These are phyloP conservation scores for Candida ipomoeae DNA, from an alignment of 805 yeast species.

Conservation along the genomic window DNA sequence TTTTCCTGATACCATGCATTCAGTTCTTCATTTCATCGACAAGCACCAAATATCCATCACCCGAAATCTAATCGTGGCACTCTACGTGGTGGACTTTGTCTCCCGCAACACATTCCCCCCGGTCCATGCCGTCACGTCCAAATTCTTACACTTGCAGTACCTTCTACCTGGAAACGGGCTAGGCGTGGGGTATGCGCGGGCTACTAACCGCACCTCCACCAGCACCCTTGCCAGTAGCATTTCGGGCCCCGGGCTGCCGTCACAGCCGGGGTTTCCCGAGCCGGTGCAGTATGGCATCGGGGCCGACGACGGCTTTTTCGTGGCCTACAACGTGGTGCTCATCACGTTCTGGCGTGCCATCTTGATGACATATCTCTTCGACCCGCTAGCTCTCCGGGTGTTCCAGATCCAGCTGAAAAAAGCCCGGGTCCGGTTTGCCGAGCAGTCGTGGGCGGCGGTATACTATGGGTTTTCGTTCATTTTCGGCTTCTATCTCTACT, in stretches of 20 bases:
- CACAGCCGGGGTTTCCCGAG: not conserved
- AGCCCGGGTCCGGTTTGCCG: conserved; percentile 68
- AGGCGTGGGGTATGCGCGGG: not conserved
- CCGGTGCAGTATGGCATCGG: conserved; percentile 49
- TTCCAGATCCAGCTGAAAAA: conserved; percentile 46
- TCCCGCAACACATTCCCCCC: conserved; percentile 12
- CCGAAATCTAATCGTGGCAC: conserved; percentile 23
- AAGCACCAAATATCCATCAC: conserved; percentile 35
- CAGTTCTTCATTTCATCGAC: conserved; percentile 22
- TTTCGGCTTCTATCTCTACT: conserved; percentile 56
- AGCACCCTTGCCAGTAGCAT: too few relatives aligned
- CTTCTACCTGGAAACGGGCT: conserved; percentile 10
- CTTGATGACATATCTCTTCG: conserved; percentile 54
- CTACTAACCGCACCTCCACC: not conserved
- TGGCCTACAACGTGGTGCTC: conserved; percentile 50
- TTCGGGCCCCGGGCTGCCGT: not conserved
- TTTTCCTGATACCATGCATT: not conserved
- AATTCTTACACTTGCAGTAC: conserved; percentile 35
- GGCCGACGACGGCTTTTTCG: conserved; percentile 49
- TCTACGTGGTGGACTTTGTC: conserved; percentile 26
- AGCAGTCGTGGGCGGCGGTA: conserved; percentile 75
- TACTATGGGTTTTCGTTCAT: conserved; percentile 56
- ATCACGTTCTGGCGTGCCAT: conserved; percentile 56
- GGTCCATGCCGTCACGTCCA: conserved; percentile 25
- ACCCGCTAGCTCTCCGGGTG: conserved; percentile 47